A percentile compares a stretch with the other conserved stretches of the same genome.
phyloP scores from a whole-genome alignment of 495 filamentous ascomycete species.

The Melanomma pulvis-pyrius region DNA sequence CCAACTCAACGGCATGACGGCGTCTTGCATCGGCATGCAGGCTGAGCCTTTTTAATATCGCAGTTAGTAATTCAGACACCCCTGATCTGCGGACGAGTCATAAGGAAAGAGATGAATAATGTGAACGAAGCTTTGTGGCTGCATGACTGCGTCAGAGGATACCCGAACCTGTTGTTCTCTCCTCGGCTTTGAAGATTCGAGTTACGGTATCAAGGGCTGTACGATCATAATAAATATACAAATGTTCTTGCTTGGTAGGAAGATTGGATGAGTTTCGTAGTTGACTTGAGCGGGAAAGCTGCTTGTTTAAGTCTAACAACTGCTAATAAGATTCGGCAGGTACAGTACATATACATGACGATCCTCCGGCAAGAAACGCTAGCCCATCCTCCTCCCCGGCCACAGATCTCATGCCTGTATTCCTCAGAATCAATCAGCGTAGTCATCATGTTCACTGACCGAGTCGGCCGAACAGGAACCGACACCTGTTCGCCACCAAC shows the following conservation, averaged over 20 bases:
- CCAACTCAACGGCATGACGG: not conserved
- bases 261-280: no score
- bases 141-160: not conserved
- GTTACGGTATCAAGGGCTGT: no score
- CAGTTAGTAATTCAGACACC: not conserved
- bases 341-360: not conserved
- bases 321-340: no score
- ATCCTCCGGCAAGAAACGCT: not conserved
- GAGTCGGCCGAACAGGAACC: not conserved
- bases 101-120: not conserved
- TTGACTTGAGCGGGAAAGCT: no score
- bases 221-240: no score
- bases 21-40: not conserved
- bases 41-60: not conserved
- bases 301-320: no score
- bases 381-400: not conserved
- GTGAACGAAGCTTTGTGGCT: not conserved
- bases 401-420: not conserved
- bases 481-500: not conserved
- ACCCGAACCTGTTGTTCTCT: not conserved
- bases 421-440: not conserved
- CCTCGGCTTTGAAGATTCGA: not conserved
- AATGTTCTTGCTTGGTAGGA: no score
- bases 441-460: not conserved
- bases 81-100: not conserved